Evolutionary conservation across 140 eudicot species (phyloP).

Genomic region (Cichorium intybus): DNA sequence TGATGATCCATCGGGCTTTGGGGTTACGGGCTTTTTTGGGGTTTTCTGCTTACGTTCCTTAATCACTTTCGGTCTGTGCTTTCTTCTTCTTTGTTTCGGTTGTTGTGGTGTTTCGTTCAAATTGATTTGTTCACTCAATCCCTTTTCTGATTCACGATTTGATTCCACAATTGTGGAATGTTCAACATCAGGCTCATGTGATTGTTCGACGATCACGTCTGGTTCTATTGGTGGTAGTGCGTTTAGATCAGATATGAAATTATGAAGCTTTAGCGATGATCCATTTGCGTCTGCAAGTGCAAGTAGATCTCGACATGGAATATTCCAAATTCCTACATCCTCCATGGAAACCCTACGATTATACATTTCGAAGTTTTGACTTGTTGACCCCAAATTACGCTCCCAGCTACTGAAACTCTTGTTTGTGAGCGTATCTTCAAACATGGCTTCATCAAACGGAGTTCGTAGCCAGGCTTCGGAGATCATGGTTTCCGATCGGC

Average conservation of each 20-base stretch:
- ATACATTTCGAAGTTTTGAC: slow-evolving; percentile 20
- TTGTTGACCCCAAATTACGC: slow-evolving; percentile 26
- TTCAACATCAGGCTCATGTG: slow-evolving; percentile 22
- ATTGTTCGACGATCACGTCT: slow-evolving; percentile 18
- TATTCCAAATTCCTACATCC: slow-evolving; percentile 17
- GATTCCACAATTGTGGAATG: slow-evolving; percentile 38
- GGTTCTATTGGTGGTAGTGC: slow-evolving; percentile 25
- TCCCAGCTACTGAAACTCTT: slow-evolving; percentile 29
- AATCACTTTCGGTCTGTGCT: slow-evolving; percentile 81
- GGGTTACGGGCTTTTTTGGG: slow-evolving; percentile 33
- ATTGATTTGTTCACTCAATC: slow-evolving; percentile 35
- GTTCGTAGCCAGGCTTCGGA: slow-evolving; percentile 22
- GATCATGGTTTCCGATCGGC: slow-evolving; percentile 21
- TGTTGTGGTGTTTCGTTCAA: slow-evolving; percentile 55
- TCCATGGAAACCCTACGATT: slow-evolving; percentile 20
- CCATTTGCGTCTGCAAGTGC: slow-evolving; percentile 47
- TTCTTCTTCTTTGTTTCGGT: slow-evolving; percentile 63
- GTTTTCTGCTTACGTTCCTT: slow-evolving; percentile 57
- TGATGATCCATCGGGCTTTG: slow-evolving; percentile 32
- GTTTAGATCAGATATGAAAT: slow-evolving; percentile 40
- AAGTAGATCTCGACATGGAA: slow-evolving; percentile 47
- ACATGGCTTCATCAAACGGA: slow-evolving; percentile 9
- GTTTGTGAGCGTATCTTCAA: slow-evolving; percentile 15
- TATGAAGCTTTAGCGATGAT: slow-evolving; percentile 11
- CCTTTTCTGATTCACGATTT: slow-evolving; percentile 54